These are phyloP conservation scores for Caloboletus firmus DNA, from an alignment of 1,284 basidiomycete species.

Conservation along the genomic window DNA sequence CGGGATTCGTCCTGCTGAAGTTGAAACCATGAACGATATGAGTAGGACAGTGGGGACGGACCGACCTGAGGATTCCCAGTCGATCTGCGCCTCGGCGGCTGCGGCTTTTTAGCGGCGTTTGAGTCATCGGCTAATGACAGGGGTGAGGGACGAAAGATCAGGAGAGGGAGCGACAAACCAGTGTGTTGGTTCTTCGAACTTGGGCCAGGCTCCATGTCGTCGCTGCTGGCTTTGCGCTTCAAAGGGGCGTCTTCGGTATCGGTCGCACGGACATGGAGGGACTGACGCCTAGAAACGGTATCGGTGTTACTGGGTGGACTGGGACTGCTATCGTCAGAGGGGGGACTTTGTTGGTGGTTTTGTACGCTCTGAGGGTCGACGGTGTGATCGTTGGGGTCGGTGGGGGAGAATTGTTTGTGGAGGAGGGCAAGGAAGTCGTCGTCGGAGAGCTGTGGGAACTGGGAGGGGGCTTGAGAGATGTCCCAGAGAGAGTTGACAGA, in stretches of 20 bases:
- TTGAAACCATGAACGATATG: constrained; percentile 8
- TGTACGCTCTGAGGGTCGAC: constrained; percentile 53
- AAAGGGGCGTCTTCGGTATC: constrained; percentile 47
- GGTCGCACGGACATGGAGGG: constrained; percentile 36
- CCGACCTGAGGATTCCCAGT: constrained; percentile 42
- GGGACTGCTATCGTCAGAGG: constrained; percentile 71
- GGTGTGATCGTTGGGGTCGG: constrained; percentile 27
- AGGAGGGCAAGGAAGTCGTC: constrained; percentile 76
- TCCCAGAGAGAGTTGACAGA: constrained; percentile 60
- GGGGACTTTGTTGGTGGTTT: constrained; percentile 43
- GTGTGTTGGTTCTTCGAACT: constrained; percentile 66
- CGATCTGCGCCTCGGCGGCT: constrained; percentile 42
- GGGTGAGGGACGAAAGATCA: constrained; percentile 4
- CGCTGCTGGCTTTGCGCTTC: constrained; percentile 74
- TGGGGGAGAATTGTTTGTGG: constrained; percentile 64
- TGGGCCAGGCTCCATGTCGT: constrained; percentile 58
- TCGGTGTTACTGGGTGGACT: constrained; percentile 59
- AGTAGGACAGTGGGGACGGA: background rate
- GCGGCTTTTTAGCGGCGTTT: constrained; percentile 32
- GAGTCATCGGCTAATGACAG: constrained; percentile 22
- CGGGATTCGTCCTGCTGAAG: constrained; percentile 63
- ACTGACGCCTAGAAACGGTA: constrained; percentile 28
- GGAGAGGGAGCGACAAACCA: constrained; percentile 39
- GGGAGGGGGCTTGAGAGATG: constrained; percentile 53
- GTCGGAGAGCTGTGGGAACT: constrained; percentile 66